Evolutionary conservation across 306 rosid genomes (phyloP), one percentile per base, ranked within the genome.

Genomic region (Lithocarpus polystachyus): DNA sequence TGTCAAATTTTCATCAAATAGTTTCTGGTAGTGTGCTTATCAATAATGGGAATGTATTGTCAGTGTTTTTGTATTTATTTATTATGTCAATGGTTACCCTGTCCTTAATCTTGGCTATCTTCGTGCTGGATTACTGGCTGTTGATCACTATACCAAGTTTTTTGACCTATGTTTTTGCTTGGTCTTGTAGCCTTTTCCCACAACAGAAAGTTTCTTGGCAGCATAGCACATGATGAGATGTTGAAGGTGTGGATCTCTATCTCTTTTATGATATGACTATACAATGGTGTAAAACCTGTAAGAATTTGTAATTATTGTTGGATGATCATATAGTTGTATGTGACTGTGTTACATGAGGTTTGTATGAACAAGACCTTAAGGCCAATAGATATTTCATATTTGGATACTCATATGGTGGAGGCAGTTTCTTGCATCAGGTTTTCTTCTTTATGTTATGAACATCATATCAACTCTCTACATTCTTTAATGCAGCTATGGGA

Each of bases 121-220:
- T 57, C 2, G 13, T 55, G 22, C 37, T 40, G 23, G 15, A 43
- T 23, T 13, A 8, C 7, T 43, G 77, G 14, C 9, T 70, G 6
- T 48, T 31, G 37, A 53, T 48, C 28, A 72, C 37, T 64, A 51
- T 52, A 45, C 56, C 35, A 68, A 78, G 23, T n/a, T 29, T 61
- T 64, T 76, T 86, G 68, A 83, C 81, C 40, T 40, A n/a, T 55
- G 54, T 28, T 80, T 76, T 79, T 78, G 54, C 86, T 78, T 84
- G 71, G 75, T 78, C 68, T 84, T 84, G 83, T 72, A 94, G 97
- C 97, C 67, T 87, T 92, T 84, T 94, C 97, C 19, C 86, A 89
- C 70, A 90, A 94, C 67, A 89, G 81, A 70, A 94, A 89, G 83
- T 91, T 83, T 76, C 88, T 94, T 71, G 97, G 97, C 61, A 94